Evolutionary conservation across 2,329 filamentous ascomycete genomes (phyloP), one percentile per base, ranked within the genome.

Genomic region (Metarhizium guizhouense): DNA sequence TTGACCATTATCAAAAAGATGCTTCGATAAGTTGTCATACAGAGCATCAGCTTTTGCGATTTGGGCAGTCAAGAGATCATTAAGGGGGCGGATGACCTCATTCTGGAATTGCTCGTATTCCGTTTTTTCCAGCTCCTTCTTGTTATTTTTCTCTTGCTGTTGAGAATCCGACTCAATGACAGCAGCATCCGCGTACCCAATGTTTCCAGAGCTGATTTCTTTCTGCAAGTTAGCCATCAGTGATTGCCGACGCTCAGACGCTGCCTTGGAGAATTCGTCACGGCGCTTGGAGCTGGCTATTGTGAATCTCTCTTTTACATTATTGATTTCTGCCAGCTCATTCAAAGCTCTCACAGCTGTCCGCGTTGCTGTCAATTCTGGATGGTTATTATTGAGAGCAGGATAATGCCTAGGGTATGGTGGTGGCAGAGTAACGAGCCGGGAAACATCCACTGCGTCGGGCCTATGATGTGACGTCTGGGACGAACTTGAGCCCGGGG

Each of bases 321-420:
- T 78, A 56, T 86, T 81, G 5, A 93, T 74, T 64, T 94, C 88
- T 16, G 80, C 77, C 52, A 96, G 73, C 62, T 94, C 85, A 53
- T 85, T 87, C 45, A 96, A 73, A 1, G 80, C 78, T 14, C 91
- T 83, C 20, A 96, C 87, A 0, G 84, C 80, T 3, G 79, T 84
- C 52, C 94, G 85, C 50, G 89, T 92, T 1, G 84, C 79, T 0
- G 86, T 81, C n/a, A 99, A 79, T 60, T 95, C 87, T 0, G 94
- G 94, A 66, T 99, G 94, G 62, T 84, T 95, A 66, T 97, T 99
- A 69, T 95, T 96, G 16, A 97, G 89, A 0, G 94, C 94, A 8
- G 94, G 94, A 64, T 97, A 88, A 65, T 97, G 93, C 7, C 93
- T 86, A 1, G 94, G 94, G 68, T 95, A 97, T 2, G 94, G 89